Percentiles rank a stretch among this genome's conserved stretches.
Conservation (phyloP, 352 stramenopile species). For the Phytophthora vignae region DNA sequence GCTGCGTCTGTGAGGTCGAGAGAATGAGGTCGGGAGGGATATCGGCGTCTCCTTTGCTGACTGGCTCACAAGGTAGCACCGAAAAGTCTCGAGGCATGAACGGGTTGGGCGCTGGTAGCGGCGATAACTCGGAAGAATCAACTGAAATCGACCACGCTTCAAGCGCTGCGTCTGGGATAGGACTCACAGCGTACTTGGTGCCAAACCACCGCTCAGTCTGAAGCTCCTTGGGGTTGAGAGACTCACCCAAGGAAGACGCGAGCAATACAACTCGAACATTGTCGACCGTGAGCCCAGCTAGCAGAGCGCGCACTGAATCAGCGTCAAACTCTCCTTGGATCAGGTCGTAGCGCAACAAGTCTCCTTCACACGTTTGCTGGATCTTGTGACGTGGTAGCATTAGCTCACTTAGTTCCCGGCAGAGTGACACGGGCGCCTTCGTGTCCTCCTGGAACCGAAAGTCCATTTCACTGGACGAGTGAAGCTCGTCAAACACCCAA, state of each 20-base stretch:
- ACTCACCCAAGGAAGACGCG: constrained; percentile 54
- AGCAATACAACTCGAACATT: constrained; percentile 73
- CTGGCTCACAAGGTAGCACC: constrained; percentile 43
- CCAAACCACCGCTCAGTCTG: constrained; percentile 67
- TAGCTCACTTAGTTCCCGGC: constrained; percentile 56
- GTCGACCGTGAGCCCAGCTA: constrained; percentile 51
- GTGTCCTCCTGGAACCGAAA: constrained; percentile 77
- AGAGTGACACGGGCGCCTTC: constrained; percentile 42
- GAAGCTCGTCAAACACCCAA: constrained; percentile 74
- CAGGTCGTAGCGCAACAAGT: constrained; percentile 68
- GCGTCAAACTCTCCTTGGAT: constrained; percentile 61
- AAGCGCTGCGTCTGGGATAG: constrained; percentile 39
- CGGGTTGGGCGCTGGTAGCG: constrained; percentile 52
- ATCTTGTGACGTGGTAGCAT: constrained; percentile 61
- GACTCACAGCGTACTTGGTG: constrained; percentile 52
- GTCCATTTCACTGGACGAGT: constrained; percentile 49
- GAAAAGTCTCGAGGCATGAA: constrained; percentile 77
- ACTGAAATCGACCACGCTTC: constrained; percentile 24
- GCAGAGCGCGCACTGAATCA: constrained; percentile 29
- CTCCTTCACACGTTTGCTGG: constrained; percentile 28
- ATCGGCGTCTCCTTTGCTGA: constrained; percentile 5
- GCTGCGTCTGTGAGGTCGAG: constrained; percentile 52
- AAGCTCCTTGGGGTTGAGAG: constrained; percentile 11
- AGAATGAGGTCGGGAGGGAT: constrained; percentile 45
- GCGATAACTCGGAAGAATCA: background rate